Percentiles rank a stretch among this genome's conserved stretches.
These are phyloP conservation scores for Mortierella claussenii DNA, from an alignment of 192 early-diverging fungal genomes.

Conservation along the genomic window DNA sequence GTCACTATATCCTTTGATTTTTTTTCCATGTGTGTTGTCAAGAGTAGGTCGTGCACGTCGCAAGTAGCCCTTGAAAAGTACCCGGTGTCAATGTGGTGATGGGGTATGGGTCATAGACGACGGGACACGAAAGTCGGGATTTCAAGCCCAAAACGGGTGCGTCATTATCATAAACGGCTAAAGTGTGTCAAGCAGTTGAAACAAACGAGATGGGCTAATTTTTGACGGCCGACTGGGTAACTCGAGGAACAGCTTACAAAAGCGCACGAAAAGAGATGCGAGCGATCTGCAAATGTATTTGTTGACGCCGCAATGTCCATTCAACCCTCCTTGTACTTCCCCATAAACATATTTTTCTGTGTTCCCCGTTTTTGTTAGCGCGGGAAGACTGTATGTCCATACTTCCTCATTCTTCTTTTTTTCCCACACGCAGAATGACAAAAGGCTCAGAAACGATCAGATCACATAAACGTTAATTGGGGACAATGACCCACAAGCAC, in stretches of 20 bases:
- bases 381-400: not conserved
- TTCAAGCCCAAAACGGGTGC: slow-evolving; percentile 29
- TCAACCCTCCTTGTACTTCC: too few species aligned
- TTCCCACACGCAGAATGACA: slow-evolving; percentile 28
- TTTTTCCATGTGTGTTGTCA: too few species aligned
- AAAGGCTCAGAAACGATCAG: slow-evolving; percentile 17
- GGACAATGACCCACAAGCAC: slow-evolving; percentile 23
- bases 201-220: not conserved
- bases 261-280: too few species aligned
- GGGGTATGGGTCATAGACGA: slow-evolving; percentile 23
- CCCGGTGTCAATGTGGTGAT: not conserved
- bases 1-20: too few species aligned
- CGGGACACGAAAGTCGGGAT: slow-evolving; percentile 12
- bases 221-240: not conserved
- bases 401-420: slow-evolving; percentile 2
- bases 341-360: too few species aligned
- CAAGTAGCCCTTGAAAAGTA: too few species aligned
- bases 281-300: too few species aligned
- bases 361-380: not conserved
- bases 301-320: too few species aligned
- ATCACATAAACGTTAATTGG: slow-evolving; percentile 25
- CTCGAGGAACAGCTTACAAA: not conserved
- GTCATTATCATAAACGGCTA: slow-evolving; percentile 37
- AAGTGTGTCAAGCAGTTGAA: not conserved
- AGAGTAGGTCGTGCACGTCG: too few species aligned